Evolutionary conservation across 2,329 filamentous ascomycete genomes (phyloP), one percentile per base, ranked within the genome.

Genomic region (Neopestalotiopsis sp.): DNA sequence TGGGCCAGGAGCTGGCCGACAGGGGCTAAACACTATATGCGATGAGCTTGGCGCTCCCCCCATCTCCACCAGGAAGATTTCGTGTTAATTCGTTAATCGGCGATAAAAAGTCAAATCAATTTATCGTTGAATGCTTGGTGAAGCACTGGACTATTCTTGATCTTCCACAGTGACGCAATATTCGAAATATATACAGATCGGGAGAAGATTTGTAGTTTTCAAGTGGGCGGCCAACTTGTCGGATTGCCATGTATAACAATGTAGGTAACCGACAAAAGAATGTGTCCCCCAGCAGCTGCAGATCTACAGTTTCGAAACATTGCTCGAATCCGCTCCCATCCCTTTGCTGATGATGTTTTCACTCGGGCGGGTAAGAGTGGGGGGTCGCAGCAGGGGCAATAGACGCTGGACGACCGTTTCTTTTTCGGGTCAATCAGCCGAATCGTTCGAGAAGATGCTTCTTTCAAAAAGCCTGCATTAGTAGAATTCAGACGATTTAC

Each of bases 1-100:
- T 30, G 42, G 63, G n/a, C 13, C n/a, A 45, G 45, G 63, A 40
- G 42, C 24, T 24, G n/a, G 28, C 14, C n/a, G 34, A 49, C 63
- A 66, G 63, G 63, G 63, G 28, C 7, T 66, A 58, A 38, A 57
- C 63, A 66, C 63, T 66, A 66, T 66, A 66, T 38, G 14, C 53
- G 63, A 66, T 49, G 40, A 20, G 20, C 63, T 66, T 66, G 63
- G 45, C 63, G 34, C 17, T 66, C 9, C 63, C 30, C 28, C 20
- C 12, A 34, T 64, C 38, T 38, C n/a, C 38, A 28, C 61, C 38
- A 34, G 20, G 45, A 17, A 17, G n/a, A 53, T 53, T 53, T 53
- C 45, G n/a, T 64, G n/a, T 38, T 24, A 13, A 64, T 64, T 61
- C 40, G 32, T 14, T 40, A 12, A 61, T 34, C 32, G 32, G 59